A percentile compares a stretch with the other conserved stretches of the same genome.
Conservation (phyloP, 495 filamentous ascomycete species). For the Oleoguttula mirabilis region DNA sequence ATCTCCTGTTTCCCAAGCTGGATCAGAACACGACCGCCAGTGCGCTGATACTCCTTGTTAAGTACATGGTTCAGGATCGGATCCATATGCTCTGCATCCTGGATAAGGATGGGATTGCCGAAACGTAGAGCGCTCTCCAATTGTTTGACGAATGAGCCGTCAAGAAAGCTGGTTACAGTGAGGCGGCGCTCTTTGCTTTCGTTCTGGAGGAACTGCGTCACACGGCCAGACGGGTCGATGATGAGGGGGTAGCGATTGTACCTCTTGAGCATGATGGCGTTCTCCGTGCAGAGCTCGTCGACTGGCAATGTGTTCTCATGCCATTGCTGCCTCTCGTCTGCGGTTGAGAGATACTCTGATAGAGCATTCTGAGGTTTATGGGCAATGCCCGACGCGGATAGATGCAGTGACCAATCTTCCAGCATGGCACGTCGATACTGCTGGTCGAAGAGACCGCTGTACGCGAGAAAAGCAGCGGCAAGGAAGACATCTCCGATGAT, state of each 20-base stretch:
- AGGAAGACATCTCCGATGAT: conserved; percentile 91
- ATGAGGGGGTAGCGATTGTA: conserved; percentile 98
- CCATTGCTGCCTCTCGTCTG: conserved; percentile 89
- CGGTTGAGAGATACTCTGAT: conserved; percentile 92
- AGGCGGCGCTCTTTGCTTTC: conserved; percentile 87
- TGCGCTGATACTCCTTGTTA: conserved; percentile 99
- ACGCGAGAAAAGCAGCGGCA: conserved; percentile 93
- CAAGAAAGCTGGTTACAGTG: conserved; percentile 94
- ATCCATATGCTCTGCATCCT: conserved; percentile 94
- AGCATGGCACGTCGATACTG: conserved; percentile 95
- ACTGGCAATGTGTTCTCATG: conserved; percentile 90
- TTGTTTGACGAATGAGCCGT: conserved; percentile 96
- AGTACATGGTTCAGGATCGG: conserved; percentile 96
- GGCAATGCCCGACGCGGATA: conserved; percentile 75
- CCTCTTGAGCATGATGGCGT: conserved; percentile 89
- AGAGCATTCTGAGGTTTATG: conserved; percentile 91
- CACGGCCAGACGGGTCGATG: conserved; percentile 90
- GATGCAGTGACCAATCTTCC: conserved; percentile 91
- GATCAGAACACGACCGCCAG: conserved; percentile 95
- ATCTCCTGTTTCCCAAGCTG: conserved; percentile 98
- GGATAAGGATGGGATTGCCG: conserved; percentile 95
- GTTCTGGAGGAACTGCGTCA: conserved; percentile 87
- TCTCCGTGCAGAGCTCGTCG: conserved; percentile 98
- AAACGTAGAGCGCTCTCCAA: conserved; percentile 93
- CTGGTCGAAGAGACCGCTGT: conserved; percentile 94